Conservation (phyloP, 2,329 filamentous ascomycete species). For the Xylariaceae sp. region DNA sequence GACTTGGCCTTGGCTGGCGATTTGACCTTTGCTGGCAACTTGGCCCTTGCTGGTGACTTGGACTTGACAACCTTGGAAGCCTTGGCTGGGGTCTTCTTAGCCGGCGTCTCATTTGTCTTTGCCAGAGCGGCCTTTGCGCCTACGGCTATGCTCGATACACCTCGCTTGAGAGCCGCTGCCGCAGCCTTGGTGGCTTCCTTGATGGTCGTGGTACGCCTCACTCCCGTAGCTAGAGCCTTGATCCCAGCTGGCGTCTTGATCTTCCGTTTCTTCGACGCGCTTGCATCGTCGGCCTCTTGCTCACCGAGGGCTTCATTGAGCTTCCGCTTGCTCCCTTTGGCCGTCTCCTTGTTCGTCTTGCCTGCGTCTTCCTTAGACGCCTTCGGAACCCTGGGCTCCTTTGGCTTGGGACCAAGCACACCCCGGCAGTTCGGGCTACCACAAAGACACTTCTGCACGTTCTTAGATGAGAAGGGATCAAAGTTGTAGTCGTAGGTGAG, state of each 20-base stretch:
- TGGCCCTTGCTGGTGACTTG: slow-evolving; percentile 23
- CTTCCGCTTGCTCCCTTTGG: slow-evolving; percentile 51
- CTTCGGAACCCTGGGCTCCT: slow-evolving; percentile 46
- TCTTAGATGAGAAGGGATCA: slow-evolving; percentile 63
- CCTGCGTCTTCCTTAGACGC: slow-evolving; percentile 39
- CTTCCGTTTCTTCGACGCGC: slow-evolving; percentile 42
- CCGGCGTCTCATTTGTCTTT: slow-evolving; percentile 19
- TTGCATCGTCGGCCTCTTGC: slow-evolving; percentile 25
- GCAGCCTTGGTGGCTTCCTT: slow-evolving; percentile 34
- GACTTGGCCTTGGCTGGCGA: slow-evolving; percentile 27
- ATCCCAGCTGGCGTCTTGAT: slow-evolving; percentile 35
- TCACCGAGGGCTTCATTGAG: slow-evolving; percentile 47
- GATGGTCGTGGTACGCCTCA: slow-evolving; percentile 23
- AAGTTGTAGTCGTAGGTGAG: slow-evolving; percentile 89
- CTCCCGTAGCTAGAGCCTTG: slow-evolving; percentile 33
- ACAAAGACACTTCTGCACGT: slow-evolving; percentile 62
- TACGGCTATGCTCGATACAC: slow-evolving; percentile 35
- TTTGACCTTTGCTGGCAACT: slow-evolving; percentile 25
- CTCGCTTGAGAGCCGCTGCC: slow-evolving; percentile 35
- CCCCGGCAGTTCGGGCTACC: slow-evolving; percentile 59
- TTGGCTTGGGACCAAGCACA: slow-evolving; percentile 56
- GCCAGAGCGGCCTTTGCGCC: slow-evolving; percentile 30
- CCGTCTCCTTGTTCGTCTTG: slow-evolving; percentile 29
- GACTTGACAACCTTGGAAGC: slow-evolving; percentile 25
- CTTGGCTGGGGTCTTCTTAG: no score